Conservation (phyloP, 208 protist species). For the Leishmania martiniquensis region DNA sequence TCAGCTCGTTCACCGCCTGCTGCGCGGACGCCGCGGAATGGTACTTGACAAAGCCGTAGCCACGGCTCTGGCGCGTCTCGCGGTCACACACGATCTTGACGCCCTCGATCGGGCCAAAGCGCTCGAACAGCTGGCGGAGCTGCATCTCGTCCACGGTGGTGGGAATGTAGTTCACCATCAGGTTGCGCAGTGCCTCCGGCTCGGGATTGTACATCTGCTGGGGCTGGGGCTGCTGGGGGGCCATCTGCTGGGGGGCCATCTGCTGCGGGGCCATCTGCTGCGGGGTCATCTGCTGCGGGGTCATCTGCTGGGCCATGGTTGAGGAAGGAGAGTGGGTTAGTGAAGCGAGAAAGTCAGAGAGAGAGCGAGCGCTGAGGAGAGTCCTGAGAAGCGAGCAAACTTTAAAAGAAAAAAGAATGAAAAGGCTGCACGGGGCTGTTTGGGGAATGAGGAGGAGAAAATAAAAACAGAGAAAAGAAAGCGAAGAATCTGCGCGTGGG, state of each 20-base stretch:
- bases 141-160: constrained; percentile 85
- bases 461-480: not conserved
- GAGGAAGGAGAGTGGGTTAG: not conserved
- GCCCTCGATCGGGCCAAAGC: constrained; percentile 83
- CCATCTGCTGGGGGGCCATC: constrained; percentile 13
- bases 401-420: not conserved
- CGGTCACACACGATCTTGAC: constrained; percentile 92
- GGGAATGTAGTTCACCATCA: constrained; percentile 93
- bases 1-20: constrained; percentile 78
- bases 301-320: constrained; percentile 6
- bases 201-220: constrained; percentile 55
- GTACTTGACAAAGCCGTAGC: constrained; percentile 93
- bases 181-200: constrained; percentile 78
- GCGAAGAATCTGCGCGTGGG: not conserved
- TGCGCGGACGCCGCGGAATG: constrained; percentile 68
- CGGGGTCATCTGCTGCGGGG: not conserved
- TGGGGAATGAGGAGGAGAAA: not conserved
- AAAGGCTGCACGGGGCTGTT: not conserved
- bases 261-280: constrained; percentile 28
- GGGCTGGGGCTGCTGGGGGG: constrained; percentile 26
- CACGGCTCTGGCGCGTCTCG: constrained; percentile 82
- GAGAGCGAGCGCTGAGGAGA: not conserved
- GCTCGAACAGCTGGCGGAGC: constrained; percentile 85
- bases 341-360: not conserved
- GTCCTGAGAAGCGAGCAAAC: not conserved